These are phyloP conservation scores for Rhodamnia argentea DNA, from an alignment of 345 rosid genomes.

Conservation along the genomic window DNA sequence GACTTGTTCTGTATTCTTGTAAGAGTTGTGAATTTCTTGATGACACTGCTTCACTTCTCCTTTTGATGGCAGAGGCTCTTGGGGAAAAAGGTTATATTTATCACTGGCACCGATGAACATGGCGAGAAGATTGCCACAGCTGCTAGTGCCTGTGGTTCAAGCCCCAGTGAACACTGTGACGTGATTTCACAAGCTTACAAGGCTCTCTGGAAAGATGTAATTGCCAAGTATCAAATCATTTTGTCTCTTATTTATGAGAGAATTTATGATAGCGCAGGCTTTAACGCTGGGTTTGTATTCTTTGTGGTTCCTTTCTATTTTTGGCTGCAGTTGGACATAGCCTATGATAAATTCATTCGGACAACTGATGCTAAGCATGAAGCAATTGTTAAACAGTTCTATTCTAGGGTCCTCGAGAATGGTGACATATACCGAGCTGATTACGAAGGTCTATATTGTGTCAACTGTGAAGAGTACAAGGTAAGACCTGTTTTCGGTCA, in stretches of 20 bases:
- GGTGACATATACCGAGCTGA: constrained; percentile 87
- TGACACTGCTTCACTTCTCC: background rate
- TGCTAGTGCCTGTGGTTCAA: constrained; percentile 55
- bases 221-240: background rate
- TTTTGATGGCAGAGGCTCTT: constrained; percentile 66
- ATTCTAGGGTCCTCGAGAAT: constrained; percentile 66
- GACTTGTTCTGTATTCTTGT: background rate
- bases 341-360: constrained; percentile 76
- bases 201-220: constrained; percentile 74
- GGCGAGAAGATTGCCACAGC: constrained; percentile 94
- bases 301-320: background rate
- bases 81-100: constrained; percentile 71
- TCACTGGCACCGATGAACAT: constrained; percentile 92
- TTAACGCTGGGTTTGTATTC: background rate
- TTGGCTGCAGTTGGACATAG: constrained; percentile 56
- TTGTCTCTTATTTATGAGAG: background rate
- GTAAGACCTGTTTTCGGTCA: constrained; percentile 11
- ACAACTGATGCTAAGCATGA: constrained; percentile 91
- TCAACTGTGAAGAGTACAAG: constrained; percentile 96
- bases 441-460: constrained; percentile 89
- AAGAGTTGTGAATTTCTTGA: background rate
- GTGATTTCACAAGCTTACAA: constrained; percentile 66
- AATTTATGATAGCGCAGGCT: background rate
- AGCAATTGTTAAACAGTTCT: constrained; percentile 79
- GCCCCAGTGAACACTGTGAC: constrained; percentile 78